Evolutionary conservation across 1,139 yeast species (phyloP).

Genomic region (Yamadazyma trypodendri): DNA sequence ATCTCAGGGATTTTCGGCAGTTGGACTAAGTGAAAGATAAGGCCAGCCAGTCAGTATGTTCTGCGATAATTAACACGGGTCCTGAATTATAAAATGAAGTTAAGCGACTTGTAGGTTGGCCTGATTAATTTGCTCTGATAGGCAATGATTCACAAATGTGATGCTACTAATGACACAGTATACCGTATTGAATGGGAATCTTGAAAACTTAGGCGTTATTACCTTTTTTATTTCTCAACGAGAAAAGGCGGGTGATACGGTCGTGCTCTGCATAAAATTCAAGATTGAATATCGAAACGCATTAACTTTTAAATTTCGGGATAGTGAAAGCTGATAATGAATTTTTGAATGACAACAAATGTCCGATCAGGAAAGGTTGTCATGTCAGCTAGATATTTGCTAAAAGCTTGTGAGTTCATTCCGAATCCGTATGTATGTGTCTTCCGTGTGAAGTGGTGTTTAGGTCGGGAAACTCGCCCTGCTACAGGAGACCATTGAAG

Average conservation of each 20-base stretch:
- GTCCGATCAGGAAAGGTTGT: too few relatives aligned
- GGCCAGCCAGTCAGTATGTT: not conserved
- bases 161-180: not conserved
- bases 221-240: constrained; percentile 1
- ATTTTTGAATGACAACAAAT: too few relatives aligned
- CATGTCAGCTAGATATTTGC: too few relatives aligned
- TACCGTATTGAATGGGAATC: not conserved
- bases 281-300: too few relatives aligned
- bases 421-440: too few relatives aligned
- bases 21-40: not conserved
- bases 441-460: too few relatives aligned
- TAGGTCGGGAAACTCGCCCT: too few relatives aligned
- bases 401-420: too few relatives aligned
- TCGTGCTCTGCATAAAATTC: not conserved
- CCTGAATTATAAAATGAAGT: not conserved
- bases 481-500: too few relatives aligned
- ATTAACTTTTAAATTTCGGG: too few relatives aligned
- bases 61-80: not conserved
- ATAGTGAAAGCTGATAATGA: too few relatives aligned
- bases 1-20: not conserved
- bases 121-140: not conserved
- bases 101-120: not conserved
- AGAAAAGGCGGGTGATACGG: constrained; percentile 1
- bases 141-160: not conserved
- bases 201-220: not conserved